Evolutionary conservation across 176 grass and related monocot genomes (phyloP), one percentile per base, ranked within the genome.

Genomic region (Musa schizocarpa): DNA sequence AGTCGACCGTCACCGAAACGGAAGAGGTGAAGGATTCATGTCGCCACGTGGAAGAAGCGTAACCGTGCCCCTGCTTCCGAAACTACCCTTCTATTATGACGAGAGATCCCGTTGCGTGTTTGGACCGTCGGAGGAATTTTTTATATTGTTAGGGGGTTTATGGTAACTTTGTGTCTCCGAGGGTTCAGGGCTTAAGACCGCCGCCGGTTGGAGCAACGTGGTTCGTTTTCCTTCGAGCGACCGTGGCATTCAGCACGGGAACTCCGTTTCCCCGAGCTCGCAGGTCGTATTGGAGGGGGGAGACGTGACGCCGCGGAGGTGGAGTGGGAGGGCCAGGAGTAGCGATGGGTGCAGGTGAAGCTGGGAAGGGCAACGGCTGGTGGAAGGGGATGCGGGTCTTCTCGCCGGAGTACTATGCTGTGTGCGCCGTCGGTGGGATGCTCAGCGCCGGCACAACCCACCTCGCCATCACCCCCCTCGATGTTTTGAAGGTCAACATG

Each of bases 401-500:
- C 79, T 93, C 95, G 72, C 90, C 84, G 13, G 86, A 93, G 88
- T 91, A 98, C 83, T 98, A 98, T 81, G 90, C 88, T 8, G 82
- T 98, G 2, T 98, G 88, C 82, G 74, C 86, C 53, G 88, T 79
- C 76, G 90, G 95, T n/a, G 95, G 95, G 68, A 93, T 93, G 95
- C 82, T 93, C 49, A 87, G 90, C 24, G 90, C 94, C 19, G 94
- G 90, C 81, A 74, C 94, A 55, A 93, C 90, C 16, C 94, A 98
- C 81, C 88, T 98, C 78, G 90, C 88, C 77, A 93, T 91, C 83
- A 98, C 90, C 12, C 94, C 94, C 19, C 82, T 98, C 69, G 94
- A 98, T 78, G 95, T 98, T 50, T 80, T 98, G 74, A 93, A 98
- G 86, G 90, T 98, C 74, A 93, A 98, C 81, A 98, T 98, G 95